Conservation (phyloP, 148 eudicot species). For the Drosera capensis region DNA sequence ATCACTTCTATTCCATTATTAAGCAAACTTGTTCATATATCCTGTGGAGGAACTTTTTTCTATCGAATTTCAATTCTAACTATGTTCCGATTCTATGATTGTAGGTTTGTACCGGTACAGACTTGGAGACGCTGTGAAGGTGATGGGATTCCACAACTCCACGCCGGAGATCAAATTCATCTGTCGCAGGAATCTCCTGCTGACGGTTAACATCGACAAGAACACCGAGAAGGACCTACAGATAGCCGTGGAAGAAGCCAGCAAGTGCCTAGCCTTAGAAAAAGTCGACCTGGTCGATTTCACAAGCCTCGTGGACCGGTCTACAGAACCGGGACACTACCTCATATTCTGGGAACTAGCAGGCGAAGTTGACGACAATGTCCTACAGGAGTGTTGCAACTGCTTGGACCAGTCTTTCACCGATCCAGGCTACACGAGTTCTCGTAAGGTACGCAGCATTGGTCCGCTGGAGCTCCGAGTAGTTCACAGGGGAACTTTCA, state of each 20-base stretch:
- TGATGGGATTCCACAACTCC: slow-evolving; percentile 65
- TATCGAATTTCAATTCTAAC: no score
- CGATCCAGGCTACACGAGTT: slow-evolving; percentile 65
- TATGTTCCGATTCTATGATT: neutral
- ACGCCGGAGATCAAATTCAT: slow-evolving; percentile 78
- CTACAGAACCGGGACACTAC: slow-evolving; percentile 58
- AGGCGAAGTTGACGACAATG: slow-evolving; percentile 40
- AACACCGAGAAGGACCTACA: slow-evolving; percentile 88
- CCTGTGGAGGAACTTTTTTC: no score
- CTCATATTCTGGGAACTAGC: slow-evolving; percentile 80
- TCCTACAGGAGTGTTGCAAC: slow-evolving; percentile 48
- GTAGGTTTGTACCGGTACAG: slow-evolving; percentile 83
- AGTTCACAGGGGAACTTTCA: slow-evolving; percentile 58
- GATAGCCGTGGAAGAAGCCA: slow-evolving; percentile 54
- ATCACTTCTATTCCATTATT: no score
- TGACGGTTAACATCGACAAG: slow-evolving; percentile 81
- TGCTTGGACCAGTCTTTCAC: slow-evolving; percentile 53
- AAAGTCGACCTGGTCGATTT: slow-evolving; percentile 65
- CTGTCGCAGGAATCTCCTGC: slow-evolving; percentile 70
- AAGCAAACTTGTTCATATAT: no score
- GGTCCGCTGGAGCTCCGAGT: slow-evolving; percentile 69
- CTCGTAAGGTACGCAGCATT: slow-evolving; percentile 50
- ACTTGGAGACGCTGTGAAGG: slow-evolving; percentile 69
- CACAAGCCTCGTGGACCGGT: slow-evolving; percentile 46
- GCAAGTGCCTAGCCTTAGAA: slow-evolving; percentile 30